Conservation (phyloP, 2,329 filamentous ascomycete genomes). For the Aspergillus floridensis region DNA sequence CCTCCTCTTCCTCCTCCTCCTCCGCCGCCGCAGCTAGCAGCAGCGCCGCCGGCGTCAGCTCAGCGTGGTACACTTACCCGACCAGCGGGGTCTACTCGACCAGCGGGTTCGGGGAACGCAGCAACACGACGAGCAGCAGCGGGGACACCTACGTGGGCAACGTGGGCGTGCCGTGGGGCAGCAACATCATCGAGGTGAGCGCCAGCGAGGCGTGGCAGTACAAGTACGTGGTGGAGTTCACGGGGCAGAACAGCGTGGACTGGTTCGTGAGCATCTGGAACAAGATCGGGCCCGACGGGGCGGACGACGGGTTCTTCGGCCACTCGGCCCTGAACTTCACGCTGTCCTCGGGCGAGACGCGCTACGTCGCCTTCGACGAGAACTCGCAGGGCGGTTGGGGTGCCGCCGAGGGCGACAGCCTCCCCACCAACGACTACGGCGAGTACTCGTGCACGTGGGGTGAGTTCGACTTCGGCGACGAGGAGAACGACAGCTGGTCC, state of each 20-base stretch:
- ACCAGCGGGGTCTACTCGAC: constrained; percentile 20
- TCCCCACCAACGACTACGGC: constrained; percentile 30
- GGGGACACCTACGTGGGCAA: constrained; percentile 34
- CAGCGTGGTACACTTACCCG: constrained; percentile 25
- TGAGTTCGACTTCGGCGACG: constrained; percentile 38
- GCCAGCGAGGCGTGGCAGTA: constrained; percentile 29
- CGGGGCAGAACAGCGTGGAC: constrained; percentile 28
- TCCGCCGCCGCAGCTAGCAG: constrained; percentile 3
- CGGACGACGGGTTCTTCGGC: constrained; percentile 39
- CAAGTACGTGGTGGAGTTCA: constrained; percentile 38
- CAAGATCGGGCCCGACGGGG: constrained; percentile 36
- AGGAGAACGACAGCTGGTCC: constrained; percentile 34
- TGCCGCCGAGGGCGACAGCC: constrained; percentile 26
- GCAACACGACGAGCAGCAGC: constrained; percentile 18
- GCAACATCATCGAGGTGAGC: constrained; percentile 40
- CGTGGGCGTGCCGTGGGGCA: constrained; percentile 39
- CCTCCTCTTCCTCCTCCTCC: no score
- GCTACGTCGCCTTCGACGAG: constrained; percentile 39
- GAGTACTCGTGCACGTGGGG: constrained; percentile 39
- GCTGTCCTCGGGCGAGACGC: constrained; percentile 30
- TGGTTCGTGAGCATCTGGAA: constrained; percentile 42
- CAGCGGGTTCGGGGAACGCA: constrained; percentile 34
- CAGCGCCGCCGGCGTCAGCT: constrained; percentile 5
- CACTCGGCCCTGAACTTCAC: constrained; percentile 33
- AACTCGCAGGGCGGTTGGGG: constrained; percentile 39